phyloP scores from a whole-genome alignment of 345 rosid species.

The Acer campestre region DNA sequence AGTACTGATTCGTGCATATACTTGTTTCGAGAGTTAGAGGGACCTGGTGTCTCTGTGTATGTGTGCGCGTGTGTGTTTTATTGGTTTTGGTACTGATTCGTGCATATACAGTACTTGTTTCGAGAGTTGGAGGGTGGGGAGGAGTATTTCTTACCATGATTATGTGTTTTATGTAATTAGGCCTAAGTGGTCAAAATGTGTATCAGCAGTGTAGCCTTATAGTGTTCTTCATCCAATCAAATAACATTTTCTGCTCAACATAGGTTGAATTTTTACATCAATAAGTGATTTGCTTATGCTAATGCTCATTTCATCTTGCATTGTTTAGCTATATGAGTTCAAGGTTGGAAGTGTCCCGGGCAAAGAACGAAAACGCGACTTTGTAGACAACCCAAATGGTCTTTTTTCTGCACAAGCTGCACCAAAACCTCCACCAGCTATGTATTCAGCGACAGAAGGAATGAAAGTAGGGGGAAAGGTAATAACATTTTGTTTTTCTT shows the following conservation, averaged over 20 bases:
- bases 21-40: too few relatives aligned
- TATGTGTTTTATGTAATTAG: neutral
- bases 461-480: slow-evolving; percentile 98
- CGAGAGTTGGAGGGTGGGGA: too few relatives aligned
- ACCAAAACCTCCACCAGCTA: slow-evolving; percentile 94
- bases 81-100: too few relatives aligned
- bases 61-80: too few relatives aligned
- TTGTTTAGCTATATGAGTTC: slow-evolving; percentile 80
- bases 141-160: neutral
- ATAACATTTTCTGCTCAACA: neutral
- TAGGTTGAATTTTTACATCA: neutral
- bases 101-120: too few relatives aligned
- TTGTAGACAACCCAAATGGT: slow-evolving; percentile 90
- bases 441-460: slow-evolving; percentile 77
- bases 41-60: too few relatives aligned
- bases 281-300: slow-evolving; percentile 6
- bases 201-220: too few relatives aligned
- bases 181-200: neutral
- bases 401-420: slow-evolving; percentile 94
- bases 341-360: slow-evolving; percentile 86
- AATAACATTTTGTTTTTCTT: slow-evolving; percentile 3
- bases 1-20: too few relatives aligned
- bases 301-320: neutral
- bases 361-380: slow-evolving; percentile 83
- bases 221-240: neutral